A percentile compares a stretch with the other conserved stretches of the same genome.
These are phyloP conservation scores for Lignosus rhinocerotis DNA, from an alignment of 1,284 basidiomycete species.

Conservation along the genomic window DNA sequence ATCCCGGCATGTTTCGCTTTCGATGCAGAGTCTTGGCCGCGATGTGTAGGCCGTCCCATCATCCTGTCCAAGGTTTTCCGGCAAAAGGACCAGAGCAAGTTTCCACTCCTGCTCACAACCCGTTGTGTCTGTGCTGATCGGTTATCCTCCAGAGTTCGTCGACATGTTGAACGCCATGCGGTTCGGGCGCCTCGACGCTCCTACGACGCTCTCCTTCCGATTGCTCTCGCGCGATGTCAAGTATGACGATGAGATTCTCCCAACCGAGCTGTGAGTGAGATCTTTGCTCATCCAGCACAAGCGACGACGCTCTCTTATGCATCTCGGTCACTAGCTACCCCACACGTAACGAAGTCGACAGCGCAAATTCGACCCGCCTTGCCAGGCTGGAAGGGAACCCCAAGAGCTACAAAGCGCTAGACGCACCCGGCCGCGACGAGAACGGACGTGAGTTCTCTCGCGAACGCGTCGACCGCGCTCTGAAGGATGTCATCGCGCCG, in stretches of 20 bases:
- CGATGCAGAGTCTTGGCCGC: conserved; percentile 63
- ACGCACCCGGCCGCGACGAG: conserved; percentile 35
- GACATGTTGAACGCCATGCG: conserved; percentile 77
- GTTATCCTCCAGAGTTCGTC: conserved; percentile 49
- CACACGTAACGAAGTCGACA: conserved; percentile 59
- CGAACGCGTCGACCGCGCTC: conserved; percentile 26
- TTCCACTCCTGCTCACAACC: not conserved
- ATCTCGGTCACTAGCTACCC: conserved; percentile 49
- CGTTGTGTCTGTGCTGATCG: not conserved
- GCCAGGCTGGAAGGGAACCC: conserved; percentile 28
- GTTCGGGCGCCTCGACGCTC: conserved; percentile 49
- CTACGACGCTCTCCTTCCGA: conserved; percentile 58
- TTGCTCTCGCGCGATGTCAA: conserved; percentile 58
- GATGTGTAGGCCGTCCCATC: conserved; percentile 41
- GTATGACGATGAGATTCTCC: conserved; percentile 73
- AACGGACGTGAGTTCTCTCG: conserved; percentile 15
- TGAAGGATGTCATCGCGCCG: conserved; percentile 35
- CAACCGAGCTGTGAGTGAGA: conserved; percentile 73
- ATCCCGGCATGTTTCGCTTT: conserved; percentile 58
- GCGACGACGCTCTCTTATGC: too few relatives aligned
- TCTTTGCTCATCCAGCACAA: not conserved
- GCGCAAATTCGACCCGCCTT: conserved; percentile 53
- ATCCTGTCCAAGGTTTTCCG: conserved; percentile 43
- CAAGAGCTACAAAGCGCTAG: conserved; percentile 39
- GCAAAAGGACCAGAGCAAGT: conserved; percentile 55